Evolutionary conservation across 495 filamentous ascomycete genomes (phyloP).

Genomic region (Oleoguttula mirabilis): DNA sequence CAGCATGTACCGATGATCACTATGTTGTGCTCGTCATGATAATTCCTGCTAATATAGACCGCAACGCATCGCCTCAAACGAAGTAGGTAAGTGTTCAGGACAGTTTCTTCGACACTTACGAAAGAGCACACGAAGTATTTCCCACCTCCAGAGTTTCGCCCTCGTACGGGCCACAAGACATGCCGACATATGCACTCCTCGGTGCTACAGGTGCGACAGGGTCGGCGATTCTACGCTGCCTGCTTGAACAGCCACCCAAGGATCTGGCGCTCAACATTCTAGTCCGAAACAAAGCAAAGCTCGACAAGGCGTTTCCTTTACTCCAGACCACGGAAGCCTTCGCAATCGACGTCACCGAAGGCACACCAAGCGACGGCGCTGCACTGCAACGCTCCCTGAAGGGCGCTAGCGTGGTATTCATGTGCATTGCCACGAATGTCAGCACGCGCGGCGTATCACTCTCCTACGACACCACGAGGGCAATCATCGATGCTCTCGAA

Average conservation of each 20-base stretch:
- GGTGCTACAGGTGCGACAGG: conserved; percentile 20
- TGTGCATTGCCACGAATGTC: conserved; percentile 19
- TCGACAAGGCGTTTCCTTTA: conserved; percentile 18
- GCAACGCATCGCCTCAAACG: too few species aligned
- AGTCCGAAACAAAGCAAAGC: conserved; percentile 16
- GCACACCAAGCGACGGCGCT: conserved; percentile 9
- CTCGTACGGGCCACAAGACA: too few species aligned
- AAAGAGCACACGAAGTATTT: too few species aligned
- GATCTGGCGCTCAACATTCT: conserved; percentile 21
- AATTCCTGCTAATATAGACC: too few species aligned
- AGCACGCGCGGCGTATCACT: conserved; percentile 4
- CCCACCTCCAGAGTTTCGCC: too few species aligned
- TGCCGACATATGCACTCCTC: conserved; percentile 23
- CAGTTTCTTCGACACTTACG: too few species aligned
- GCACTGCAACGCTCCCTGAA: conserved; percentile 10
- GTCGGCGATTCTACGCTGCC: conserved; percentile 18
- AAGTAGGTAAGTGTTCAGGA: too few species aligned
- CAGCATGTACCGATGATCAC: too few species aligned
- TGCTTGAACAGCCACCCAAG: conserved; percentile 16
- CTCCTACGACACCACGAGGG: conserved; percentile 13
- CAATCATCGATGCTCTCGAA: conserved; percentile 12
- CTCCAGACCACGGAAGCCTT: conserved; percentile 9
- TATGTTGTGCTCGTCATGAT: too few species aligned
- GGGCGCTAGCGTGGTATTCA: conserved; percentile 11
- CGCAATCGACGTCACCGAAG: conserved; percentile 15